A percentile compares a stretch with the other conserved stretches of the same genome.
phyloP scores from a whole-genome alignment of 2,329 filamentous ascomycete species.

The Fusarium phyllophilum region DNA sequence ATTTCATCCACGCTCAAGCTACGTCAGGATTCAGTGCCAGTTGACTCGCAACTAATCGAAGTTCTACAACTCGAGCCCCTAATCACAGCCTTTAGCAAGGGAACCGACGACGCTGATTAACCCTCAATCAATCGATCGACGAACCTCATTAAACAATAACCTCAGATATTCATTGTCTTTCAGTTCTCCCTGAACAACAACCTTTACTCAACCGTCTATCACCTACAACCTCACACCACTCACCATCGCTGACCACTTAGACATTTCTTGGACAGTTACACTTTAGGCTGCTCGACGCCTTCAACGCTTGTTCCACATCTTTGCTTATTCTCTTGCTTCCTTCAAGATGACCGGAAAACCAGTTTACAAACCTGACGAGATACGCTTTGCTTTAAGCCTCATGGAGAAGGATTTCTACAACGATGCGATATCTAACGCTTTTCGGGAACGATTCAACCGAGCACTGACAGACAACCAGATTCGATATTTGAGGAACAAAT shows the following conservation, averaged over 20 bases:
- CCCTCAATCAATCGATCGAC: neutral
- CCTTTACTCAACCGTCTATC: neutral
- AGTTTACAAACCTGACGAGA: constrained; percentile 49
- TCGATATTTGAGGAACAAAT: constrained; percentile 54
- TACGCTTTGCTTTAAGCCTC: constrained; percentile 48
- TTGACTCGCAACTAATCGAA: neutral
- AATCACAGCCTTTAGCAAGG: neutral
- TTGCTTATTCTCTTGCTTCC: neutral
- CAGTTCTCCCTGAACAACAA: neutral
- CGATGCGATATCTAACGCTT: constrained; percentile 45
- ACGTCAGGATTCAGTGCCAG: neutral
- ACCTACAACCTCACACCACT: neutral
- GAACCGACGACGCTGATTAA: constrained; percentile 16
- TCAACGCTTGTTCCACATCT: neutral
- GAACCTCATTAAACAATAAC: neutral
- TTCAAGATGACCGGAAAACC: constrained; percentile 43
- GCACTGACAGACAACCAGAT: constrained; percentile 49
- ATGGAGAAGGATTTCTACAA: constrained; percentile 41
- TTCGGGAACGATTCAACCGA: constrained; percentile 44
- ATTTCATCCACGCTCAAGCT: constrained; percentile 12
- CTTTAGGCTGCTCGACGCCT: neutral
- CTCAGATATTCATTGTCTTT: neutral
- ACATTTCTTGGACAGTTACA: constrained; percentile 22
- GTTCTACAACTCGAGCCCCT: neutral
- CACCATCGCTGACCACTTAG: neutral